Evolutionary conservation across 371 early-diverging fungal species (phyloP), one percentile per base, ranked within the genome.

Genomic region (Syncephalastrum contaminatum): DNA sequence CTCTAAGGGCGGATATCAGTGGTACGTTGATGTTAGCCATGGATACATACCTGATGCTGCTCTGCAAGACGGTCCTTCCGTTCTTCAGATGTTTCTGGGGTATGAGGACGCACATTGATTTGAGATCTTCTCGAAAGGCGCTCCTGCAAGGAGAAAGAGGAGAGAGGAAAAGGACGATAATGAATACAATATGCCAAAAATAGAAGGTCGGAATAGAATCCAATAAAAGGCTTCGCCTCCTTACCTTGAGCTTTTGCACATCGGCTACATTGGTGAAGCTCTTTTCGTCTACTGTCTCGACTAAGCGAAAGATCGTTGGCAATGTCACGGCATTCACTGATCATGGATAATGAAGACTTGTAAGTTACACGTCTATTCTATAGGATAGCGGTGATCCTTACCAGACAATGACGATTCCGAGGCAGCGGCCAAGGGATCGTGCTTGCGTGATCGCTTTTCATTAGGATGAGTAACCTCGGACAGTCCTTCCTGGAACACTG

Each of bases 211-310:
- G 20, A 7, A 25, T 43, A 25, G 36, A 12, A 30, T 30, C 36
- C 36, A 30, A 30, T 30, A 30, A 30, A 12, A 25, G 16, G 8
- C 3, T 19, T 10, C 13, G 4, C 4, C 36, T 45, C 25, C 39
- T 53, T 69, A 78, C 84, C 51, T 75, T 74, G 15, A 84, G 59
- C 40, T 80, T 81, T 40, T 70, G 66, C 3, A 83, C 78, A 48
- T 84, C 78, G 1, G 71, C 64, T 14, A 77, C 53, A 57, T 77
- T 75, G 40, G 71, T 74, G 59, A 86, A 81, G 41, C 78, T 81
- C 21, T 65, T 73, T 62, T 79, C 77, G 53, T 85, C 85, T 4
- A 86, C 86, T 0, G 88, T 85, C 18, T 86, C 85, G 1, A 84
- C 84, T 12, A 86, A 58, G 50, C 85, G 71, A 67, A 85, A 88